Evolutionary conservation across 169 alveolate genomes (phyloP), one percentile per base, ranked within the genome.

Genomic region (Plasmodium billcollinsi): DNA sequence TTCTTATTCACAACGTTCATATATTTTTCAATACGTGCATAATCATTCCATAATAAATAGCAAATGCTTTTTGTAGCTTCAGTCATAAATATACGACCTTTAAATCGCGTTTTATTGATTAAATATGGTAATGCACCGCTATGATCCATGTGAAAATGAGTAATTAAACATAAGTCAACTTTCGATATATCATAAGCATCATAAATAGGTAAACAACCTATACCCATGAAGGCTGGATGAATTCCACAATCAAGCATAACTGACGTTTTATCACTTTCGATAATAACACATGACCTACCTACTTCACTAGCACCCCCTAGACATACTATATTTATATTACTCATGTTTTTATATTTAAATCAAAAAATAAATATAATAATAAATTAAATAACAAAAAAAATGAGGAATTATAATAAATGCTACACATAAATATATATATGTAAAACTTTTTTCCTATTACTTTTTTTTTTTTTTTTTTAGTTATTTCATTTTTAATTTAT

Each of bases 201-300:
- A 90, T 98, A 98, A 69, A 97, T 97, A 1, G 99, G 99, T 33
- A 98, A 95, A 15, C 99, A 98, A 0, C 98, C 97, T n/a, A 97
- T 95, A 1, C 99, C 99, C 71, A 98, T 95, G 26, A 96, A 95
- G 12, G 99, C 99, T 18, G 99, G 99, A 88, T 99, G 99, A 4
- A 98, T 95, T 11, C 99, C 99, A 89, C 99, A 98, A 93, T 99
- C 99, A 86, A 99, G 96, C 99, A 99, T 97, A 39, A 99, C 97
- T 50, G 98, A 95, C 65, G 95, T 94, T 18, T 97, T 98, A 72
- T 96, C 97, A 89, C 95, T 97, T 88, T 97, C 95, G 54, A 97
- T 94, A 20, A 97, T 93, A 11, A 99, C 99, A 74, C 99, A 99
- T 3, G 99, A 98, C 26, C 99, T 95, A 62, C 95, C 99, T 96